These are phyloP conservation scores for Mallotus japonicus DNA, from an alignment of 441 rosid genomes.

Conservation along the genomic window DNA sequence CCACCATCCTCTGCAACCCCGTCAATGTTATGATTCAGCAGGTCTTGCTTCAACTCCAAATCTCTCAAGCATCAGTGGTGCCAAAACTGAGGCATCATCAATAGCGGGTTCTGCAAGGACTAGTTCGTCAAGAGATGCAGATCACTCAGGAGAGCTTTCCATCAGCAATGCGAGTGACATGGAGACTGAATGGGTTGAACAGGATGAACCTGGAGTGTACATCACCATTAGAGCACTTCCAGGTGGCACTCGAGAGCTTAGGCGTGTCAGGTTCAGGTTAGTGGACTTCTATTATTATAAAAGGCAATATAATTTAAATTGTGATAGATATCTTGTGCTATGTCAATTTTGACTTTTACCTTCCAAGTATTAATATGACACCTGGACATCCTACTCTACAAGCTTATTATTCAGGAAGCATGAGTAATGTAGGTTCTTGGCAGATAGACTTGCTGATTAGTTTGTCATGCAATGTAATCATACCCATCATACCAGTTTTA, in stretches of 20 bases:
- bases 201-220: conserved; percentile 92
- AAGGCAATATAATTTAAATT: not conserved
- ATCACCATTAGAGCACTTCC: conserved; percentile 81
- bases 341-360: not conserved
- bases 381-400: not conserved
- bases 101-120: conserved; percentile 67
- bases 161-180: conserved; percentile 76
- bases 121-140: conserved; percentile 71
- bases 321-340: not conserved
- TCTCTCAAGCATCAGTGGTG: conserved; percentile 60
- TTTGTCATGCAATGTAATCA: too few relatives aligned
- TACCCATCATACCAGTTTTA: too few relatives aligned
- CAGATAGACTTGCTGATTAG: too few relatives aligned
- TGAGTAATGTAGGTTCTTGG: too few relatives aligned
- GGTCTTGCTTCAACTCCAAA: conserved; percentile 70
- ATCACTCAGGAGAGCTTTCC: conserved; percentile 74
- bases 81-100: conserved; percentile 75
- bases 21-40: conserved; percentile 40
- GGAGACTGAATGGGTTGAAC: conserved; percentile 94
- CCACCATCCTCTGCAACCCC: conserved; percentile 51
- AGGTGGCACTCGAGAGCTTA: conserved; percentile 76
- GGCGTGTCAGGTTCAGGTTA: conserved; percentile 96
- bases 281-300: conserved; percentile 13
- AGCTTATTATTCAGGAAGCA: not conserved
- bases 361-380: too few relatives aligned